phyloP scores from a whole-genome alignment of 2,329 filamentous ascomycete species.

The Xylariaceae sp. region DNA sequence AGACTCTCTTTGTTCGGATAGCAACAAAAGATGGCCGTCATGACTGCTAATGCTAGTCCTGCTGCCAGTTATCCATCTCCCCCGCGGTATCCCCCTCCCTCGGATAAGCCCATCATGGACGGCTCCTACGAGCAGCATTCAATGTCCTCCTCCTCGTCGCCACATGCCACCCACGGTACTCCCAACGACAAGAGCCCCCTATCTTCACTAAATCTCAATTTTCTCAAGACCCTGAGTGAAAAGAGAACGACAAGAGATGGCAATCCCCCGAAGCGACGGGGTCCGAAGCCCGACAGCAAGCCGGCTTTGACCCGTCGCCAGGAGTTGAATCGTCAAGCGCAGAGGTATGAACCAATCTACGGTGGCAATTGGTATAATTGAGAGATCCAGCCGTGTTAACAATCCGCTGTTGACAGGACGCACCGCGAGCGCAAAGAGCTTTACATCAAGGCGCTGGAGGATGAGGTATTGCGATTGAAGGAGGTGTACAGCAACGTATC shows the following conservation, averaged over 20 bases:
- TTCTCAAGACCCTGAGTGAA: constrained; percentile 64
- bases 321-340: constrained; percentile 91
- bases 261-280: constrained; percentile 79
- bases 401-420: constrained; percentile 55
- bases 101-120: constrained; percentile 32
- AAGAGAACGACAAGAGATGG: constrained; percentile 84
- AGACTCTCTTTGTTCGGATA: constrained; percentile 12
- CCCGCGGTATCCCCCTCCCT: constrained; percentile 33
- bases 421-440: constrained; percentile 95
- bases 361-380: not conserved
- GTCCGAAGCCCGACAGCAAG: constrained; percentile 94
- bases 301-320: constrained; percentile 88
- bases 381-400: constrained; percentile 11
- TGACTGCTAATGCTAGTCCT: constrained; percentile 36
- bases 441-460: constrained; percentile 90
- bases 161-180: constrained; percentile 26
- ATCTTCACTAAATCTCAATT: constrained; percentile 51
- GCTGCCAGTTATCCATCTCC: constrained; percentile 38
- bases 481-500: constrained; percentile 72
- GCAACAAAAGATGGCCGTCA: constrained; percentile 24
- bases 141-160: constrained; percentile 48
- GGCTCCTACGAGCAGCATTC: constrained; percentile 35
- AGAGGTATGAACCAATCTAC: constrained; percentile 60
- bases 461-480: constrained; percentile 83
- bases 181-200: constrained; percentile 35